These are phyloP conservation scores for Aspergillus tamarii DNA, from an alignment of 2,329 filamentous ascomycete genomes.

Conservation along the genomic window DNA sequence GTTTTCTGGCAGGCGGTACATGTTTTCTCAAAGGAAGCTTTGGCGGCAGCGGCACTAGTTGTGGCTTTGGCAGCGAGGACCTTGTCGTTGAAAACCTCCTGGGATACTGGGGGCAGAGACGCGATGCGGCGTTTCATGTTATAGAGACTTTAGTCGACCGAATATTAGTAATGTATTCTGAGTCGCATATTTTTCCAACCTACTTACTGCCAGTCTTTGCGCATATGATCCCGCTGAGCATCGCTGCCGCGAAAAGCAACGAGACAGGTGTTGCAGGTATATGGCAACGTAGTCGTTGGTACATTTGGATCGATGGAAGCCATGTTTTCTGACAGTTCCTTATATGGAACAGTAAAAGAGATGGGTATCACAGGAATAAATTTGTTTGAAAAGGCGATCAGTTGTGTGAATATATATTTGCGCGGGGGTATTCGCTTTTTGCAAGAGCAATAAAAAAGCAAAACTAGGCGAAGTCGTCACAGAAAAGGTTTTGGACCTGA, in stretches of 20 bases:
- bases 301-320: constrained; percentile 9
- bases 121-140: constrained; percentile 95
- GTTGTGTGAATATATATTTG: constrained; percentile 3
- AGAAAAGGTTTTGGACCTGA: not conserved
- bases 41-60: constrained; percentile 80
- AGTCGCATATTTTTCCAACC: constrained; percentile 6
- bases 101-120: constrained; percentile 84
- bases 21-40: constrained; percentile 82
- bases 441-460: not conserved
- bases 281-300: constrained; percentile 65
- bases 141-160: constrained; percentile 67
- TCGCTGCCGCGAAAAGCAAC: constrained; percentile 95
- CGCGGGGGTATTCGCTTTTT: not conserved
- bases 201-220: constrained; percentile 96
- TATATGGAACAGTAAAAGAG: not conserved
- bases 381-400: not conserved
- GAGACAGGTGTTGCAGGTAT: constrained; percentile 97
- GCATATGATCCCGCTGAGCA: constrained; percentile 93
- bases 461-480: not conserved
- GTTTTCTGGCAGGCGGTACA: constrained; percentile 86
- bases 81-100: constrained; percentile 93
- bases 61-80: constrained; percentile 87
- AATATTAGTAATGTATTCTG: constrained; percentile 11
- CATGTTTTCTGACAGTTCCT: constrained; percentile 1
- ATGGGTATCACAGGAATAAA: constrained; percentile 9